Conservation (phyloP, 2,329 filamentous ascomycete genomes). For the Ceratocystiopsis brevicomis region DNA sequence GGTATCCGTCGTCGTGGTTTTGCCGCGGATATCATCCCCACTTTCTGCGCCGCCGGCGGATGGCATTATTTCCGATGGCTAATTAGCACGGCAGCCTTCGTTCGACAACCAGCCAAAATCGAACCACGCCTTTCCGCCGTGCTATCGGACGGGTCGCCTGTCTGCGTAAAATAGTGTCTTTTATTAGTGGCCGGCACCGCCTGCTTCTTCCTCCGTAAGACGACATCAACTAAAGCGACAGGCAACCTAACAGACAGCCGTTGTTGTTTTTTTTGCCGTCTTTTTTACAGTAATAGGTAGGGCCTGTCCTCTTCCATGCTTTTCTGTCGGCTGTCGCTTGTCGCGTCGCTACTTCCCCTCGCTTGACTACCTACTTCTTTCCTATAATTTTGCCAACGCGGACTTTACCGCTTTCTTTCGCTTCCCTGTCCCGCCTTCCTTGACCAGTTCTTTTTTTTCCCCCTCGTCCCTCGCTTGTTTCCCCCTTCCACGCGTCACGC, state of each 20-base stretch:
- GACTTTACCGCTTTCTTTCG: not conserved
- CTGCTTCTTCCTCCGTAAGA: too few relatives aligned
- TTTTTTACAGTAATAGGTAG: too few relatives aligned
- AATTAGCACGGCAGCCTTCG: not conserved
- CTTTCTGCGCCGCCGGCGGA: too few relatives aligned
- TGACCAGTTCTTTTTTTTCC: too few relatives aligned
- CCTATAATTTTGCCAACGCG: not conserved
- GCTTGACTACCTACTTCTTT: not conserved
- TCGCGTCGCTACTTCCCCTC: conserved; percentile 3
- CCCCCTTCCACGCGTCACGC: too few relatives aligned
- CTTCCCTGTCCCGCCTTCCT: not conserved
- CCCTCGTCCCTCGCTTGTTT: too few relatives aligned
- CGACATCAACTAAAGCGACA: too few relatives aligned
- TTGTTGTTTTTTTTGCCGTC: too few relatives aligned
- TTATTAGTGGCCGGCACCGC: too few relatives aligned
- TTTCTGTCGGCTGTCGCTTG: conserved; percentile 2
- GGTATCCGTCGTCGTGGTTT: too few relatives aligned
- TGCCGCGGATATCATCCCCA: too few relatives aligned
- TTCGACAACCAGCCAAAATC: conserved; percentile 5
- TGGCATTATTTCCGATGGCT: conserved; percentile 1
- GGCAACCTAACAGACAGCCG: too few relatives aligned
- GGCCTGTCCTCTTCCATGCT: not conserved
- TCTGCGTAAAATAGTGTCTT: not conserved
- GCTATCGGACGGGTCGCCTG: conserved; percentile 2
- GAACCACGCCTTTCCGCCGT: conserved; percentile 8